Percentiles rank a stretch among this genome's conserved stretches.
Conservation (phyloP, 805 yeast genomes). For the Saturnispora sekii region DNA sequence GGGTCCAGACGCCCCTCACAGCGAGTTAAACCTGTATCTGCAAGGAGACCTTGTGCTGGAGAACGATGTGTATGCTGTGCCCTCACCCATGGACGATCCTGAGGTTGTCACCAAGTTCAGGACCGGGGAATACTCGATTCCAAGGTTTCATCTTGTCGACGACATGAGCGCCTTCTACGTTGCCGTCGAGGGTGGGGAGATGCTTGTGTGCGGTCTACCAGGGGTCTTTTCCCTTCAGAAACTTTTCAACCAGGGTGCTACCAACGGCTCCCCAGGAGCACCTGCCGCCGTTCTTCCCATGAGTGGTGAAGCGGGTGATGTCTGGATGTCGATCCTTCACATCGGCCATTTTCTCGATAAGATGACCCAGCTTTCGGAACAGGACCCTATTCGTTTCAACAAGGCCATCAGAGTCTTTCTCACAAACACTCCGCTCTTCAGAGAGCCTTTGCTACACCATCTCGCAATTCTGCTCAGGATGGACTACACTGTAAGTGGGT, state of each 20-base stretch:
- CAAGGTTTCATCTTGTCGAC: slow-evolving; percentile 53
- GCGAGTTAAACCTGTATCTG: slow-evolving; percentile 40
- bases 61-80: slow-evolving; percentile 69
- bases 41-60: slow-evolving; percentile 32
- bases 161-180: slow-evolving; percentile 41
- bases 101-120: slow-evolving; percentile 54
- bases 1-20: too few relatives aligned
- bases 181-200: slow-evolving; percentile 20
- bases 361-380: slow-evolving; percentile 30
- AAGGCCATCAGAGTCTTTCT: slow-evolving; percentile 50
- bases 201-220: slow-evolving; percentile 61
- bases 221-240: slow-evolving; percentile 61
- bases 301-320: slow-evolving; percentile 52
- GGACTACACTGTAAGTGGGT: slow-evolving; percentile 66
- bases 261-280: slow-evolving; percentile 25
- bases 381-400: slow-evolving; percentile 20
- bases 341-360: slow-evolving; percentile 55
- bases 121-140: slow-evolving; percentile 40
- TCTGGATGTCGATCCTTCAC: slow-evolving; percentile 67
- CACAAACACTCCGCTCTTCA: slow-evolving; percentile 60
- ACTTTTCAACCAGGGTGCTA: slow-evolving; percentile 56
- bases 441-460: slow-evolving; percentile 62
- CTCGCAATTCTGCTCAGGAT: slow-evolving; percentile 56
- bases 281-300: slow-evolving; percentile 35
- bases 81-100: slow-evolving; percentile 70